These are phyloP conservation scores for Sordariomycetes sp. DNA, from an alignment of 2,329 filamentous ascomycete species.

Conservation along the genomic window DNA sequence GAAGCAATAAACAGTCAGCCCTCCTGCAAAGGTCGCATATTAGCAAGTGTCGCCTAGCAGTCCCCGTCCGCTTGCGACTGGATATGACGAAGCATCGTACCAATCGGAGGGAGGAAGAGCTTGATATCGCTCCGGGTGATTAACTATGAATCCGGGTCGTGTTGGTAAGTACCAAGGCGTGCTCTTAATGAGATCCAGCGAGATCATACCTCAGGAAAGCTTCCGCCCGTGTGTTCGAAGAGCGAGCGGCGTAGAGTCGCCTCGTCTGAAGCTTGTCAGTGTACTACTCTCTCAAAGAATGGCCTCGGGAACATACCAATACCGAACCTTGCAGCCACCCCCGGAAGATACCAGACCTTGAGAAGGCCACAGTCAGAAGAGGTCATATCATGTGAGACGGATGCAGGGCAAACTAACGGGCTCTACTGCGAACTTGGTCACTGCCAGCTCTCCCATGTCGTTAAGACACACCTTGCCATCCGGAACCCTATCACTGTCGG, in stretches of 20 bases:
- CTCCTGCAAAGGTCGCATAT: slow-evolving; percentile 34
- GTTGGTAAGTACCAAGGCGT: background rate
- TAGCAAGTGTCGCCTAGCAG: background rate
- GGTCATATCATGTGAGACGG: background rate
- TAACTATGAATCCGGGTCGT: slow-evolving; percentile 32
- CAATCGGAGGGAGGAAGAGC: slow-evolving; percentile 89
- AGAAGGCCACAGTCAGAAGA: slow-evolving; percentile 3
- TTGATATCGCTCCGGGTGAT: slow-evolving; percentile 95
- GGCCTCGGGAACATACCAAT: slow-evolving; percentile 44
- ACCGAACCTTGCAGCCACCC: slow-evolving; percentile 84
- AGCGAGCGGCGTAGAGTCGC: slow-evolving; percentile 73
- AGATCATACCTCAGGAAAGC: slow-evolving; percentile 65
- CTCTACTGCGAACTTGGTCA: slow-evolving; percentile 95
- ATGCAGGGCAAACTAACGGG: slow-evolving; percentile 46
- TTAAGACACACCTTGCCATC: slow-evolving; percentile 92
- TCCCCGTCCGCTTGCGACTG: background rate
- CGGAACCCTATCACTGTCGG: slow-evolving; percentile 28
- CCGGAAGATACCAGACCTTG: slow-evolving; percentile 69
- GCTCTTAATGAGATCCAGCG: background rate
- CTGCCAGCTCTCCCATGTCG: slow-evolving; percentile 72
- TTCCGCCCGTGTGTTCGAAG: slow-evolving; percentile 93
- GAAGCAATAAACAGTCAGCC: slow-evolving; percentile 93
- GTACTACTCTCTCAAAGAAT: background rate
- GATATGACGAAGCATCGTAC: slow-evolving; percentile 20
- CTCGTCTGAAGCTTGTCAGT: slow-evolving; percentile 51